Evolutionary conservation across 148 eudicot genomes (phyloP).

Genomic region (Linanthus parryae): DNA sequence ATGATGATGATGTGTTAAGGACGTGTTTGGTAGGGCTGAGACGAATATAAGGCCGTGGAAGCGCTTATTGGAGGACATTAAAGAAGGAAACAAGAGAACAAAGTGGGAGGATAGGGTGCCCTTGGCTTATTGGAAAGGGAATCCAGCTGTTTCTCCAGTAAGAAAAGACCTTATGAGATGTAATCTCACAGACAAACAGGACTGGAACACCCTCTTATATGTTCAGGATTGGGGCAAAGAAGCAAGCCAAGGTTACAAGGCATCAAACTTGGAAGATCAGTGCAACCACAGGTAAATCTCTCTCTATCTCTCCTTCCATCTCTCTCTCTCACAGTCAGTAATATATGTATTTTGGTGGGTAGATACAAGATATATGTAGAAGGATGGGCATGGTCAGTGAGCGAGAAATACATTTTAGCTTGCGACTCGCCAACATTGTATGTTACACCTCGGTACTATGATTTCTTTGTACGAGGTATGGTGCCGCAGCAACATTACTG

Average conservation of each 20-base stretch:
- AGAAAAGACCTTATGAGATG: slow-evolving; percentile 46
- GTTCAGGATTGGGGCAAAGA: slow-evolving; percentile 33
- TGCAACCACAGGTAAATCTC: slow-evolving; percentile 32
- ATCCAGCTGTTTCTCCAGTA: slow-evolving; percentile 34
- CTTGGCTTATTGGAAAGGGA: slow-evolving; percentile 57
- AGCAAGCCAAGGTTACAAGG: slow-evolving; percentile 27
- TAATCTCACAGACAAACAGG: slow-evolving; percentile 22
- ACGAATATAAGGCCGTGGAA: slow-evolving; percentile 50
- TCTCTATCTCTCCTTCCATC: not conserved
- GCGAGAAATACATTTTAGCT: slow-evolving; percentile 52
- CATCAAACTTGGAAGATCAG: slow-evolving; percentile 43
- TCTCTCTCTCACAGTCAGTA: too few relatives aligned
- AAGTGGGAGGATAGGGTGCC: slow-evolving; percentile 55
- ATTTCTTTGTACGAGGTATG: slow-evolving; percentile 40
- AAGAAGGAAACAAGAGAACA: slow-evolving; percentile 38
- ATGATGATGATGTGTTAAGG: too few relatives aligned
- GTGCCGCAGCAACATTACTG: slow-evolving; percentile 46
- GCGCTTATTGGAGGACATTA: slow-evolving; percentile 25
- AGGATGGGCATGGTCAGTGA: slow-evolving; percentile 77
- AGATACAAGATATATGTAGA: slow-evolving; percentile 61
- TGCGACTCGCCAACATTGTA: slow-evolving; percentile 51
- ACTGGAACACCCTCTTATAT: slow-evolving; percentile 46
- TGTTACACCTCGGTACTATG: slow-evolving; percentile 35
- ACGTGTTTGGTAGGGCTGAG: slow-evolving; percentile 46
- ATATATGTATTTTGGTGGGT: too few relatives aligned